Percentiles rank a stretch among this genome's conserved stretches.
Conservation (phyloP, 352 stramenopile species). For the Saprolegnia parasitica region DNA sequence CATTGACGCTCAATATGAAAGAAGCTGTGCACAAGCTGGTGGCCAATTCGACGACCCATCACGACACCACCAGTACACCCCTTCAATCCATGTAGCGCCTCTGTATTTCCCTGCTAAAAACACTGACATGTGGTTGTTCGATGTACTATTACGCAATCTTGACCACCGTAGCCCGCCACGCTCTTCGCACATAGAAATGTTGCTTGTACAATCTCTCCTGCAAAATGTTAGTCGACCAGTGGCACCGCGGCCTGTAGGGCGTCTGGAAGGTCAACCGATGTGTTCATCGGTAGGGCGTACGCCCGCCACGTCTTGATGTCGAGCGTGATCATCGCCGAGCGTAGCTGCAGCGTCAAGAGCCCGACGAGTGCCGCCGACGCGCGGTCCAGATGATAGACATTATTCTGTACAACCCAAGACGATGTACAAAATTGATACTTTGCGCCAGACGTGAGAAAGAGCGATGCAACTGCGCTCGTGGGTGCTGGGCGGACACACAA, state of each 20-base stretch:
- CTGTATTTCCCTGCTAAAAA: no score
- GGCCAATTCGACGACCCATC: neutral
- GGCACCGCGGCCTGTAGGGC: no score
- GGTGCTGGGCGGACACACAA: neutral
- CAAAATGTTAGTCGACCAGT: no score
- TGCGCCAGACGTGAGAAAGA: neutral
- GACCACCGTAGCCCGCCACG: no score
- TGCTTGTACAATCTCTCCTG: no score
- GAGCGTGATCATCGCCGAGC: neutral
- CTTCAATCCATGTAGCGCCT: no score
- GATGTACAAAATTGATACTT: neutral
- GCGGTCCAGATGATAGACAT: slow-evolving; percentile 10
- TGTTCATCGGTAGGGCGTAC: neutral
- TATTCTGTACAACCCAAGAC: neutral
- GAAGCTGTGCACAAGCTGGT: neutral
- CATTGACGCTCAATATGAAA: neutral
- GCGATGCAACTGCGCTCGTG: neutral
- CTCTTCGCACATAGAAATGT: no score
- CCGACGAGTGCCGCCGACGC: slow-evolving; percentile 1
- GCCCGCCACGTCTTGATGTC: slow-evolving; percentile 8
- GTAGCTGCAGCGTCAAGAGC: neutral
- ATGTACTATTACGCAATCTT: no score
- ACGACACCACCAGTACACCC: no score
- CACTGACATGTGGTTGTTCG: no score
- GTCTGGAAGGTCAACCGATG: no score